Evolutionary conservation across 805 yeast genomes (phyloP).

Genomic region (Kazachstania kunashirensis): DNA sequence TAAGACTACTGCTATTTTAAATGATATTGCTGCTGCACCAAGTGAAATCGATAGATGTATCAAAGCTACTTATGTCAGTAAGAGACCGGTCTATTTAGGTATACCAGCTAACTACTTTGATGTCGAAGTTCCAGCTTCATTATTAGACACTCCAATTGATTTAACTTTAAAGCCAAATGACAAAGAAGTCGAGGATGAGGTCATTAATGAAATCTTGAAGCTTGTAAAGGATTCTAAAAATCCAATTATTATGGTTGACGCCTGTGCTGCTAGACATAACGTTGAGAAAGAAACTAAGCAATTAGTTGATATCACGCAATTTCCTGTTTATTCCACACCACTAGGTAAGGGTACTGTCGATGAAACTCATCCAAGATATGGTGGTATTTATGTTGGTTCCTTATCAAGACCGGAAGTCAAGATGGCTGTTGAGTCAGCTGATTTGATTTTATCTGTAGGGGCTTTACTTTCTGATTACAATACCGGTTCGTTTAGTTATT

Average conservation of each 20-base stretch:
- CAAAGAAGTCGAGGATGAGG: conserved; percentile 49
- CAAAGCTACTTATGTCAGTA: conserved; percentile 53
- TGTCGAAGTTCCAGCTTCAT: conserved; percentile 41
- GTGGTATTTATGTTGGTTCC: conserved; percentile 76
- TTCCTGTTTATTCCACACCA: conserved; percentile 75
- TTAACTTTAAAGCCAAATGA: conserved; percentile 46
- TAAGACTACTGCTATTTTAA: conserved; percentile 50
- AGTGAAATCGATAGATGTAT: conserved; percentile 61
- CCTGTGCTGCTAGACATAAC: conserved; percentile 71
- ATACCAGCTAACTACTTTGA: conserved; percentile 73
- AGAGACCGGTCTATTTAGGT: conserved; percentile 73
- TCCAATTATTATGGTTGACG: conserved; percentile 72
- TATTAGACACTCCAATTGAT: conserved; percentile 55
- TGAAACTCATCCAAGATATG: conserved; percentile 60
- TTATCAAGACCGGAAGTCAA: conserved; percentile 61
- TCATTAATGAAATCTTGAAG: conserved; percentile 39
- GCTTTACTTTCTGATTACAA: conserved; percentile 77
- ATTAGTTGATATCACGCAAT: conserved; percentile 55
- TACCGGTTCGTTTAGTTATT: conserved; percentile 75
- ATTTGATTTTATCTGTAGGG: conserved; percentile 67
- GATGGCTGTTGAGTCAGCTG: conserved; percentile 60
- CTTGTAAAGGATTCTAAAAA: conserved; percentile 47
- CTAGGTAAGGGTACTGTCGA: conserved; percentile 76
- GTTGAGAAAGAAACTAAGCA: conserved; percentile 48
- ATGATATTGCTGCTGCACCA: conserved; percentile 54